Evolutionary conservation across 2,329 filamentous ascomycete species (phyloP), one percentile per base, ranked within the genome.

Genomic region (Alternaria rosae): DNA sequence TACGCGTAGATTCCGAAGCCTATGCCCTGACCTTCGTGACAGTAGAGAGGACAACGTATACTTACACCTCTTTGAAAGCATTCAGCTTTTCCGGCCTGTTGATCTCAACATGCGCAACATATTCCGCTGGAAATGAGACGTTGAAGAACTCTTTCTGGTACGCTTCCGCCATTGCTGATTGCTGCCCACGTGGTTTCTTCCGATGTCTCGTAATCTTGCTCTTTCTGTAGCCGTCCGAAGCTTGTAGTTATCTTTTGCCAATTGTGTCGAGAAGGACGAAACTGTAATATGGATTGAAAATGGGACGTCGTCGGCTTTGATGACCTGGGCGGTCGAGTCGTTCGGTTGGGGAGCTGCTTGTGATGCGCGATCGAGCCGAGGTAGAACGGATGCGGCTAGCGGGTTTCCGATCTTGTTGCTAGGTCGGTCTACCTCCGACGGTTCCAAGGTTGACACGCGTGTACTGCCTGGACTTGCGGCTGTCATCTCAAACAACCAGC

Each of bases 41-140:
- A 23, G 5, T 3, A 13, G 3, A n/a, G 11, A 15, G 41, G 20
- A 23, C 41, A 43, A 21, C 57, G 43, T 44, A 3, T 26, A 80
- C 82, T 70, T 78, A 88, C 86, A 81, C 82, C 77, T 92, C 89
- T 68, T 88, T 86, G 79, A 97, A 97, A 67, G 94, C 89, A 79
- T 98, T 98, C 78, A 97, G 83, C 83, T 97, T 97, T 68, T 88
- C 80, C 1, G 94, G 88, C 1, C 94, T 88, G 83, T 96, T 94
- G 81, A 97, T 97, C 81, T 97, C 91, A 61, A 98, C 91, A 78
- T 97, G 92, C n/a, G 90, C 92, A 51, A 97, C 90, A 82, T 89
- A 89, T 73, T 90, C 85, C 38, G 82, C 74, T 0, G 93, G 92
- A 43, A 88, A 89, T n/a, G 86, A 88, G 70, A 96, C 84, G 68